Percentiles rank a stretch among this genome's conserved stretches.
Conservation (phyloP, 768 basidiomycete species). For the Suillus tomentosus region DNA sequence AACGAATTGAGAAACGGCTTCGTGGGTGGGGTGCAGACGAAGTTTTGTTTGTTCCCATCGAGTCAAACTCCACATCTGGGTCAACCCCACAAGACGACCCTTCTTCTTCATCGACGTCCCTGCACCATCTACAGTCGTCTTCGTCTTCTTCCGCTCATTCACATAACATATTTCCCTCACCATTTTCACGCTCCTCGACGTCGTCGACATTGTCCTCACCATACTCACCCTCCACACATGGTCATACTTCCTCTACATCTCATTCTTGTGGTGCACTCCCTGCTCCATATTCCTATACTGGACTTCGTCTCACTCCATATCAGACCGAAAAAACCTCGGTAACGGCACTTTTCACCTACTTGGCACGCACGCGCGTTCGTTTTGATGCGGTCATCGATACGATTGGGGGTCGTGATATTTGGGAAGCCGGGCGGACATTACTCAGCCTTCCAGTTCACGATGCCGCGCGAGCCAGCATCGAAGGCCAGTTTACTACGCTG, state of each 20-base stretch:
- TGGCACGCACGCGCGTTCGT: constrained; percentile 30
- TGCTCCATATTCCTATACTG: constrained; percentile 32
- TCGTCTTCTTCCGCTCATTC: constrained; percentile 28
- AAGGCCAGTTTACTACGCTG: constrained; percentile 74
- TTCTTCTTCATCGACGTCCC: constrained; percentile 28
- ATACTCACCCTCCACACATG: constrained; percentile 27
- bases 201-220: constrained; percentile 37
- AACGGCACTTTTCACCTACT: constrained; percentile 28
- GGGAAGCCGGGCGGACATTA: constrained; percentile 71
- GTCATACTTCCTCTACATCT: constrained; percentile 24
- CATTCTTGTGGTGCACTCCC: constrained; percentile 27
- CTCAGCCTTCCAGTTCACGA: constrained; percentile 40
- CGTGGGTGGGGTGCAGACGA: constrained; percentile 76
- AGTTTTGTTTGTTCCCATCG: constrained; percentile 58
- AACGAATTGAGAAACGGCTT: constrained; percentile 52
- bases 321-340: constrained; percentile 28
- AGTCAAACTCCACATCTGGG: constrained; percentile 23
- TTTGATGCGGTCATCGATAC: constrained; percentile 88
- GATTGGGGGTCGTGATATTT: constrained; percentile 76
- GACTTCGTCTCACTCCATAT: constrained; percentile 33
- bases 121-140: constrained; percentile 26
- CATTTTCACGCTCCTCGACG: constrained; percentile 32
- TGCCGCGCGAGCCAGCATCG: constrained; percentile 30
- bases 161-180: constrained; percentile 34
- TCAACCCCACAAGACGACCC: constrained; percentile 21